phyloP scores from a whole-genome alignment of 2,329 filamentous ascomycete species.

The Trichophyton rubrum region DNA sequence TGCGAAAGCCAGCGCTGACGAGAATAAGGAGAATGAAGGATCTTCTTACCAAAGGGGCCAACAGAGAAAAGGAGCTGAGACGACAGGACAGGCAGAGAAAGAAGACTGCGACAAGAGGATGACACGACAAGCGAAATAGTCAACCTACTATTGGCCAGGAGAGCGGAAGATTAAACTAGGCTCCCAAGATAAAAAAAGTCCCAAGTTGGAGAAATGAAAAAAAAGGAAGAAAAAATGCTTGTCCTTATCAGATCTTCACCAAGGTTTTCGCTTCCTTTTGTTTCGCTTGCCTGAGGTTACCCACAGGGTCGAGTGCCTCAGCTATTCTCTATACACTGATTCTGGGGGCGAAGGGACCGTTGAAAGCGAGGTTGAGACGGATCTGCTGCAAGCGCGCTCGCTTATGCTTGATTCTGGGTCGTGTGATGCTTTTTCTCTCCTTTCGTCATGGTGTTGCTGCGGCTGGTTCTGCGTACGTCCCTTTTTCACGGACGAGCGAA shows the following conservation, averaged over 20 bases:
- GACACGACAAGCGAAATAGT: not conserved
- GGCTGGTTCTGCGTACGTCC: too few species aligned
- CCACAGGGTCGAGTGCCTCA: too few species aligned
- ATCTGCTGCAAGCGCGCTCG: not conserved
- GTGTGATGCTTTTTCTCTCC: not conserved
- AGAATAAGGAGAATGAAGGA: not conserved
- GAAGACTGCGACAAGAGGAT: not conserved
- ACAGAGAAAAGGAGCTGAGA: not conserved
- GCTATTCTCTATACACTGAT: not conserved
- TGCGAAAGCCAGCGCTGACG: not conserved
- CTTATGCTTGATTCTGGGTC: not conserved
- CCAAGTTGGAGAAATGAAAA: too few species aligned
- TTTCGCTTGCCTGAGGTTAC: not conserved
- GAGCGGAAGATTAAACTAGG: constrained; percentile 1
- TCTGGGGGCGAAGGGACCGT: not conserved
- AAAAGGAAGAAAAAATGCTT: not conserved
- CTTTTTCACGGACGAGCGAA: not conserved
- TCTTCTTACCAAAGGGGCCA: not conserved
- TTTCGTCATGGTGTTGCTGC: not conserved
- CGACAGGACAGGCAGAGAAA: not conserved
- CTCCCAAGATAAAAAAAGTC: not conserved
- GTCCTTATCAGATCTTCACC: not conserved
- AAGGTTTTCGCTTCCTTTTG: not conserved
- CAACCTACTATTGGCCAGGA: not conserved
- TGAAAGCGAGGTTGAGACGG: not conserved